These are phyloP conservation scores for Venturia effusa DNA, from an alignment of 2,329 filamentous ascomycete genomes.

Conservation along the genomic window DNA sequence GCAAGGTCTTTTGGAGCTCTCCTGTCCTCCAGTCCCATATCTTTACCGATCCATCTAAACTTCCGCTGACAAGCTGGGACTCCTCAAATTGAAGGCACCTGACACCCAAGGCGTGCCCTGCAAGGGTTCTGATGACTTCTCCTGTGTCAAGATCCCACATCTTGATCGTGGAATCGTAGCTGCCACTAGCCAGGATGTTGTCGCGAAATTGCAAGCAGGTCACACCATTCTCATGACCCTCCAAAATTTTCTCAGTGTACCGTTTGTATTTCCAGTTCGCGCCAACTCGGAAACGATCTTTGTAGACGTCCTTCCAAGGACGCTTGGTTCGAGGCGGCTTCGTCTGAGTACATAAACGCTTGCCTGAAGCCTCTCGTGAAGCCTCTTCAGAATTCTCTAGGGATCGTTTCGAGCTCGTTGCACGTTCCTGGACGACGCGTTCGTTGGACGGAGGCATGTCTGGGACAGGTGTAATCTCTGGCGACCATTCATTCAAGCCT, in stretches of 20 bases:
- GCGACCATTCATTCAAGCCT: constrained; percentile 43
- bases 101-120: constrained; percentile 73
- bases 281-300: constrained; percentile 87
- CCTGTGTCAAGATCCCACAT: constrained; percentile 93
- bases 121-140: constrained; percentile 72
- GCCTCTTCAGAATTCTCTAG: constrained; percentile 18
- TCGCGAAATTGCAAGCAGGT: constrained; percentile 77
- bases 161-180: constrained; percentile 89
- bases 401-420: neutral
- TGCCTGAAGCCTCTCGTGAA: constrained; percentile 29
- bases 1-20: constrained; percentile 69
- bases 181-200: constrained; percentile 82
- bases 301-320: constrained; percentile 96
- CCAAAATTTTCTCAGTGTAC: constrained; percentile 72
- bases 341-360: neutral
- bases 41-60: constrained; percentile 75
- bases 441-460: constrained; percentile 18
- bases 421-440: neutral
- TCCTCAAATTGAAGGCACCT: constrained; percentile 89
- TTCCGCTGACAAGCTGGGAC: constrained; percentile 80
- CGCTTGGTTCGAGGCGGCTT: constrained; percentile 29
- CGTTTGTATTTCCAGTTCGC: constrained; percentile 96
- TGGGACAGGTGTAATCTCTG: constrained; percentile 37
- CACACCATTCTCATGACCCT: constrained; percentile 79
- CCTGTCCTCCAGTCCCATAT: constrained; percentile 97